Percentiles rank a stretch among this genome's conserved stretches.
Conservation (phyloP, 1,284 basidiomycete genomes). For the Fomitiporia mediterranea region DNA sequence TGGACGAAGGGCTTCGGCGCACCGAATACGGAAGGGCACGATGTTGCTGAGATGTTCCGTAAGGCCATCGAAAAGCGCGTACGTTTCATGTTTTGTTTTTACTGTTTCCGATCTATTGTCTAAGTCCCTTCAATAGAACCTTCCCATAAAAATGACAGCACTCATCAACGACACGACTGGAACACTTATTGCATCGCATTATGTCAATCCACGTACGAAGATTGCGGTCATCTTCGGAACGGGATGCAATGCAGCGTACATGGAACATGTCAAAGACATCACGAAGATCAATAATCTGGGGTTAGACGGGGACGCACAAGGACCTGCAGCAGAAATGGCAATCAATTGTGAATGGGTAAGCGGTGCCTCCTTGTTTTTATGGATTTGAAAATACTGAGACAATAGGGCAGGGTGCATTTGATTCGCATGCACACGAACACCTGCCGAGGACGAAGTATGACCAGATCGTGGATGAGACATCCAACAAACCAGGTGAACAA, state of each 20-base stretch:
- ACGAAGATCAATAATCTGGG: constrained; percentile 77
- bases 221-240: constrained; percentile 98
- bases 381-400: neutral
- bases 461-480: constrained; percentile 84
- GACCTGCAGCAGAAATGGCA: constrained; percentile 70
- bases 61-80: constrained; percentile 75
- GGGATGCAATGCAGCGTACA: constrained; percentile 97
- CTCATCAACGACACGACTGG: constrained; percentile 98
- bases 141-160: constrained; percentile 77
- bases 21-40: constrained; percentile 85
- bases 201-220: constrained; percentile 86
- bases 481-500: constrained; percentile 97
- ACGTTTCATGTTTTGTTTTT: constrained; percentile 25
- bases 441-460: constrained; percentile 95
- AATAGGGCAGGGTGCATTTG: constrained; percentile 82
- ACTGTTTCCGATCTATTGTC: neutral
- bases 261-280: constrained; percentile 79
- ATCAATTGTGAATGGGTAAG: constrained; percentile 96
- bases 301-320: constrained; percentile 41
- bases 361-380: neutral
- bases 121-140: constrained; percentile 38
- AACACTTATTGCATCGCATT: constrained; percentile 94
- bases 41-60: constrained; percentile 92
- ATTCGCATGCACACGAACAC: constrained; percentile 93
- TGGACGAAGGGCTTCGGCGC: constrained; percentile 99